Evolutionary conservation across 2,329 filamentous ascomycete genomes (phyloP).

Genomic region (Pseudonectria foliicola): DNA sequence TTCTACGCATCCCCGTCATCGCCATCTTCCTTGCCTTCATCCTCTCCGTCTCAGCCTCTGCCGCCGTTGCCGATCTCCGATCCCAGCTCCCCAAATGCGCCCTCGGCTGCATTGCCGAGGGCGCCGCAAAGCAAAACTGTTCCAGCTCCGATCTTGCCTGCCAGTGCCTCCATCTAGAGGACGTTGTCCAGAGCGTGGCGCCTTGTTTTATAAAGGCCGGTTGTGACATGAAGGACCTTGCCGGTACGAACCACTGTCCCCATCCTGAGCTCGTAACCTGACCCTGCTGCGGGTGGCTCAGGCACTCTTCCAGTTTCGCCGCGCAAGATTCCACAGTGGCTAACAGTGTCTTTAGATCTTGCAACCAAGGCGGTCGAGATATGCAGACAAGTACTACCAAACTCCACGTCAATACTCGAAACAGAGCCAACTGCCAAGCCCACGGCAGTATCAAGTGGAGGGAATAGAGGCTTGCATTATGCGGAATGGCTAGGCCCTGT

Average conservation of each 20-base stretch:
- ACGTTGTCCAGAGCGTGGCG: constrained; percentile 26
- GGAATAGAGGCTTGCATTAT: too few relatives aligned
- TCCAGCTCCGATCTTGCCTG: constrained; percentile 27
- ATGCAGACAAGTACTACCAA: too few relatives aligned
- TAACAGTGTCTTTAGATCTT: too few relatives aligned
- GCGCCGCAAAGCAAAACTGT: constrained; percentile 27
- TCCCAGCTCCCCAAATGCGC: constrained; percentile 32
- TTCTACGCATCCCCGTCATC: constrained; percentile 6
- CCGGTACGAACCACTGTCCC: constrained; percentile 27
- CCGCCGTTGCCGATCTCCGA: constrained; percentile 12
- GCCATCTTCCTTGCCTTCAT: constrained; percentile 9
- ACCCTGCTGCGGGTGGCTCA: too few relatives aligned
- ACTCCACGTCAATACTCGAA: too few relatives aligned
- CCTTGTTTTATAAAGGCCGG: constrained; percentile 29
- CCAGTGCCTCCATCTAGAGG: constrained; percentile 30
- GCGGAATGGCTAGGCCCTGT: too few relatives aligned
- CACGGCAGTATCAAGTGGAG: too few relatives aligned
- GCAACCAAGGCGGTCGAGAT: too few relatives aligned
- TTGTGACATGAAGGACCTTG: constrained; percentile 29
- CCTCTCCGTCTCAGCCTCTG: constrained; percentile 4
- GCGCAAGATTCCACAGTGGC: too few relatives aligned
- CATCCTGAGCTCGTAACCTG: too few relatives aligned
- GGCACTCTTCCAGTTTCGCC: too few relatives aligned
- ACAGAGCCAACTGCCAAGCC: too few relatives aligned
- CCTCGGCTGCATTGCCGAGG: constrained; percentile 28